Percentiles rank a stretch among this genome's conserved stretches.
Evolutionary conservation across 148 eudicot species (phyloP).

Genomic region (Nyssa sinensis): DNA sequence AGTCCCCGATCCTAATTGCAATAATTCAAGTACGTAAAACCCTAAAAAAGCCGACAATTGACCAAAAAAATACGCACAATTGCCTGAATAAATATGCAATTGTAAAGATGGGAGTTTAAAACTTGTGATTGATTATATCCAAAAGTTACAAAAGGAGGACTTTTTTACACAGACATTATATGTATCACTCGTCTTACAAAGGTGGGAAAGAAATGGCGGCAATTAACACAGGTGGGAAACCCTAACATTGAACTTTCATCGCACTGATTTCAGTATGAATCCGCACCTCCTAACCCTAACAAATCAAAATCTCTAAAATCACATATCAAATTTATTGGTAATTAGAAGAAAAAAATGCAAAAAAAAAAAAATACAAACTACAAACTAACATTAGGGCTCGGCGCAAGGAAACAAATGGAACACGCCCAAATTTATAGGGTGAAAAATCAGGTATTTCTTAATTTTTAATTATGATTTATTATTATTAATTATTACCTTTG

Average conservation of each 20-base stretch:
- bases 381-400: too few relatives aligned
- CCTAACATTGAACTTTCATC: slow-evolving; percentile 7
- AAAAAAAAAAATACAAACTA: not conserved
- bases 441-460: too few relatives aligned
- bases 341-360: not conserved
- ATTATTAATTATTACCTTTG: too few relatives aligned
- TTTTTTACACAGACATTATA: not conserved
- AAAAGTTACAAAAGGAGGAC: not conserved
- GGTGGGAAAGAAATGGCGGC: slow-evolving; percentile 24
- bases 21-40: not conserved
- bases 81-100: not conserved
- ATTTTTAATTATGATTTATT: too few relatives aligned
- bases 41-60: not conserved
- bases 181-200: not conserved
- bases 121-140: slow-evolving; percentile 3
- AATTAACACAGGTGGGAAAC: slow-evolving; percentile 24
- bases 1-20: not conserved
- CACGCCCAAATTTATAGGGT: too few relatives aligned
- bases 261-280: slow-evolving; percentile 9
- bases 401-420: too few relatives aligned
- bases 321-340: not conserved
- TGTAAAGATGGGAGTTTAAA: not conserved
- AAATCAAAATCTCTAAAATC: not conserved
- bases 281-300: slow-evolving; percentile 22
- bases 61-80: not conserved